Evolutionary conservation across 768 basidiomycete genomes (phyloP).

Genomic region (Guyanaporus albipodus): DNA sequence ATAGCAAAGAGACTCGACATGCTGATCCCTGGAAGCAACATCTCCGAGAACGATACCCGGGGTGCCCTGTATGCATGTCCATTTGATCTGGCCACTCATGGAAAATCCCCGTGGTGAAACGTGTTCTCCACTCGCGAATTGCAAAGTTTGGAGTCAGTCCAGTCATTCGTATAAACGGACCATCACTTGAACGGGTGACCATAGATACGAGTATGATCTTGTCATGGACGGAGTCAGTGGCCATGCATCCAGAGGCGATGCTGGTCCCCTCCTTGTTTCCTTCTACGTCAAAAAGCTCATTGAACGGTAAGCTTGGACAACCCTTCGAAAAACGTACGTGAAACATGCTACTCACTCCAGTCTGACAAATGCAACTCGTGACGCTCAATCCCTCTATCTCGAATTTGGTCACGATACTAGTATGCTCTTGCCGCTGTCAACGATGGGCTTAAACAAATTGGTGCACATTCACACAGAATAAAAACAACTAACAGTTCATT

Average conservation of each 20-base stretch:
- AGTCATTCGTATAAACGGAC: background rate
- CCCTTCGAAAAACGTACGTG: background rate
- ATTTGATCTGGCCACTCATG: slow-evolving; percentile 37
- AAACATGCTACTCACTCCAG: slow-evolving; percentile 11
- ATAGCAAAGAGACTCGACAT: slow-evolving; percentile 35
- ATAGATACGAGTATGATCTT: slow-evolving; percentile 39
- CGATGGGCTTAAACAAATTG: slow-evolving; percentile 36
- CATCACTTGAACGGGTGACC: background rate
- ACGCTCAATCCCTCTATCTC: slow-evolving; percentile 33
- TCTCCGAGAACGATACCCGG: slow-evolving; percentile 34
- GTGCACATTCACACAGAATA: background rate
- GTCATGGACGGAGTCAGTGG: slow-evolving; percentile 37
- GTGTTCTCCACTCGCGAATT: slow-evolving; percentile 36
- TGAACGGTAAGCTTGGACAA: slow-evolving; percentile 28
- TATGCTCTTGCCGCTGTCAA: slow-evolving; percentile 37
- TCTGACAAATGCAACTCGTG: slow-evolving; percentile 34
- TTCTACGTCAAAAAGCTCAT: slow-evolving; percentile 39
- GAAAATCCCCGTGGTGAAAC: slow-evolving; percentile 39
- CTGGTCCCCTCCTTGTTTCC: slow-evolving; percentile 36
- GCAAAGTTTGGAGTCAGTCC: slow-evolving; percentile 34
- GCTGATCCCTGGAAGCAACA: slow-evolving; percentile 31
- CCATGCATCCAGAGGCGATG: slow-evolving; percentile 28
- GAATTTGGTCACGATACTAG: slow-evolving; percentile 44
- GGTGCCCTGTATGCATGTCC: slow-evolving; percentile 42
- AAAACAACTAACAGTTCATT: background rate